Evolutionary conservation across 805 yeast genomes (phyloP).

Genomic region (Candida mattraensis): DNA sequence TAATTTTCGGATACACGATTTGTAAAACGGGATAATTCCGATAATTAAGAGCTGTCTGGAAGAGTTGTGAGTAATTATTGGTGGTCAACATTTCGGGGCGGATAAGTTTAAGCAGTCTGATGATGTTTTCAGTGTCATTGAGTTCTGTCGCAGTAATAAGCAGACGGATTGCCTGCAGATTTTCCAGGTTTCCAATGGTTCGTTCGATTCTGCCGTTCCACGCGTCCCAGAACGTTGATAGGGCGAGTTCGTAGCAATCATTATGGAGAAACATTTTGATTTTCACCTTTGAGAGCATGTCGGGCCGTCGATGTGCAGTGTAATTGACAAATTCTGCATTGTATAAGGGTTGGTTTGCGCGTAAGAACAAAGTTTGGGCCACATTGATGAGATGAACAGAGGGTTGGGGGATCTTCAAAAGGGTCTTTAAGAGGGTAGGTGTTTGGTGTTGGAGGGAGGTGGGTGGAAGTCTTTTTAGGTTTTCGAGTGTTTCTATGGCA

Average conservation of each 20-base stretch:
- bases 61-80: constrained; percentile 14
- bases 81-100: constrained; percentile 4
- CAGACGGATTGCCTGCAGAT: constrained; percentile 14
- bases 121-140: constrained; percentile 22
- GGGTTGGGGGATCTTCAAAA: too few species aligned
- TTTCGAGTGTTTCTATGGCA: too few species aligned
- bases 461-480: too few species aligned
- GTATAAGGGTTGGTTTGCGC: constrained; percentile 9
- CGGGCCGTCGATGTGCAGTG: constrained; percentile 3
- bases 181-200: too few species aligned
- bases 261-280: constrained; percentile 16
- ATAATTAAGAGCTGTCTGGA: constrained; percentile 12
- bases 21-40: constrained; percentile 6
- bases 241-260: constrained; percentile 27
- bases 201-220: too few species aligned
- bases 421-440: too few species aligned
- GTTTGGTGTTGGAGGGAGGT: too few species aligned
- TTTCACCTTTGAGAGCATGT: constrained; percentile 8
- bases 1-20: constrained; percentile 3
- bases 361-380: too few species aligned
- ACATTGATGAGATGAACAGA: too few species aligned
- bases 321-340: constrained; percentile 14
- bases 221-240: constrained; percentile 18
- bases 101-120: constrained; percentile 11
- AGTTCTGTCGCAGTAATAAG: constrained; percentile 21